Base-by-base conservation (phyloP, 306 rosid species). In the Luffa acutangula region DNA sequence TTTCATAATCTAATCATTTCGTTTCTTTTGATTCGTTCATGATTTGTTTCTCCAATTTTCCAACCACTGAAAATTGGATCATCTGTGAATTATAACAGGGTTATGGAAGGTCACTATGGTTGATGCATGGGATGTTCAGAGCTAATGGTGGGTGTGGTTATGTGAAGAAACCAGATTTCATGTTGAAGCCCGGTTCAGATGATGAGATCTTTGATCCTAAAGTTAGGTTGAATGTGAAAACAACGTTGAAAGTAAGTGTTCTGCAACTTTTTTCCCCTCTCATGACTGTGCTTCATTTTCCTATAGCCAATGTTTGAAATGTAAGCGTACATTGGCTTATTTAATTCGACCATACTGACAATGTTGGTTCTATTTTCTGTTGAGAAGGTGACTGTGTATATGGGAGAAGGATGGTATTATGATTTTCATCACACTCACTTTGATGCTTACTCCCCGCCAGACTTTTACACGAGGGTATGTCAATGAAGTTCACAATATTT, bases 91-190 rank as follows among this genome's bases (percentile, higher is more conserved):
- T 84, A 53, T 85, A 79, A 81, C 78, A 96, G 99, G 99, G 99
- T 17, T 25, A 90, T 84, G 99, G 99, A 59, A 93, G 99, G 87
- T 89, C 98, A 52, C 93, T 96, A 57, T 93, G 99, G 98, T 69
- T 93, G 91, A 96, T 96, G 99, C 90, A 96, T 41, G 99, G 99
- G 65, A 96, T 96, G 98, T 96, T 96, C 87, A 91, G 83, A 89
- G 90, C 98, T 83, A 93, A 96, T 77, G 97, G 97, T 58, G 89
- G 91, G 75, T 96, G 99, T 51, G 99, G 99, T 59, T 96, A 91
- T 79, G 91, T 96, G 77, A 96, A 91, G 87, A 96, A 96, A 87
- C 99, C 99, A 52, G 96, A 93, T 49, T 87, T 89, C 84, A 84
- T 96, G 36, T 54, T 96, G 79, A 79, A 75, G 57, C 45, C 73